These are phyloP conservation scores for Capsella bursapastoris DNA, from an alignment of 345 rosid species.

Conservation along the genomic window DNA sequence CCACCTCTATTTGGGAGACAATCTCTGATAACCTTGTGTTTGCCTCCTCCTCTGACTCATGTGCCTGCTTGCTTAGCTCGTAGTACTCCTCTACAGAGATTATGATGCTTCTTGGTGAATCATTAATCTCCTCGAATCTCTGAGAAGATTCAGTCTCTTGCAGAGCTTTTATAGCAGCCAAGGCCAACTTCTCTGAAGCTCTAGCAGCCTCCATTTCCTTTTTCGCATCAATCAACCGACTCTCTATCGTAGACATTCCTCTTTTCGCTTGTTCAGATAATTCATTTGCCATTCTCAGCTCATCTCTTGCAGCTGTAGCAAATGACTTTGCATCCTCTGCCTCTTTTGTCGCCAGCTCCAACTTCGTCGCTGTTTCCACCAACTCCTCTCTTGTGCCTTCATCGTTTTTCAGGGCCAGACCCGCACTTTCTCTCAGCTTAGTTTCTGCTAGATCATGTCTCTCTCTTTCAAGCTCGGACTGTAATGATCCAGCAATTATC, in stretches of 20 bases:
- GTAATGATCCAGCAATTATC: constrained; percentile 65
- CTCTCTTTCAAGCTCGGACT: constrained; percentile 70
- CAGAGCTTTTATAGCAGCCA: constrained; percentile 84
- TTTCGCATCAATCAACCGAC: constrained; percentile 64
- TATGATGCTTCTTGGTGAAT: constrained; percentile 55
- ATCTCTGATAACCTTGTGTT: constrained; percentile 74
- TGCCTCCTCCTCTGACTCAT: constrained; percentile 80
- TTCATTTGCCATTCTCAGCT: constrained; percentile 71
- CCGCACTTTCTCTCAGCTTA: constrained; percentile 65
- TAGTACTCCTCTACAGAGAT: constrained; percentile 88
- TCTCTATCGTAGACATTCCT: constrained; percentile 67
- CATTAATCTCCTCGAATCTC: constrained; percentile 39
- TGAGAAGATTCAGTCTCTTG: constrained; percentile 76
- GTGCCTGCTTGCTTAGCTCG: constrained; percentile 77
- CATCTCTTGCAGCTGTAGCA: constrained; percentile 69
- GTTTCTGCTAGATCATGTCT: constrained; percentile 55
- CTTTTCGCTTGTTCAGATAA: constrained; percentile 81
- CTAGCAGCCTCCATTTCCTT: constrained; percentile 88
- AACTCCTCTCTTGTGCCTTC: constrained; percentile 62
- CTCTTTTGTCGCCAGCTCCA: constrained; percentile 73
- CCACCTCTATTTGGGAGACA: constrained; percentile 71
- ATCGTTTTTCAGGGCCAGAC: constrained; percentile 53
- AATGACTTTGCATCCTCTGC: constrained; percentile 76
- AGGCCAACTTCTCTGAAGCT: constrained; percentile 86
- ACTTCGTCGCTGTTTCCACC: constrained; percentile 63